These are phyloP conservation scores for Neopestalotiopsis clavispora DNA, from an alignment of 2,329 filamentous ascomycete genomes.

Conservation along the genomic window DNA sequence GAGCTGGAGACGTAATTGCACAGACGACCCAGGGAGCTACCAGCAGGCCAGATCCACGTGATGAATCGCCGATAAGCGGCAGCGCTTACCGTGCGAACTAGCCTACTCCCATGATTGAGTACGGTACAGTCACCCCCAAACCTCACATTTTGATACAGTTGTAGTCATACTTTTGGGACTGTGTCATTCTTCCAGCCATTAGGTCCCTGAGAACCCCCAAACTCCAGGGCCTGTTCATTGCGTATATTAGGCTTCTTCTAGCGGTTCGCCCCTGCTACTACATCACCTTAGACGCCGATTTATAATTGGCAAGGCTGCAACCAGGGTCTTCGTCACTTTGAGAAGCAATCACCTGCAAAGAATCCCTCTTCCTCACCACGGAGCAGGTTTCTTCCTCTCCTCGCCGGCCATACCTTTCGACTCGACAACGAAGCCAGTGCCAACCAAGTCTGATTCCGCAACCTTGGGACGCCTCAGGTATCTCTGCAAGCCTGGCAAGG, in stretches of 20 bases:
- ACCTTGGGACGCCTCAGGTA: neutral
- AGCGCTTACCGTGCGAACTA: neutral
- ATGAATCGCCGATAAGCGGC: conserved; percentile 1
- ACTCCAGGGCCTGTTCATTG: neutral
- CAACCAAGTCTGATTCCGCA: neutral
- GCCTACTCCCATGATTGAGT: neutral
- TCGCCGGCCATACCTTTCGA: neutral
- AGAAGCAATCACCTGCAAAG: neutral
- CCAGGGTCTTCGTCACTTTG: conserved; percentile 10
- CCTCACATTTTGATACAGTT: neutral
- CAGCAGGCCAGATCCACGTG: conserved; percentile 2
- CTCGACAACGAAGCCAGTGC: neutral
- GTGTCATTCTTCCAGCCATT: neutral
- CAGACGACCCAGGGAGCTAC: neutral
- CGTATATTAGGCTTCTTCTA: neutral
- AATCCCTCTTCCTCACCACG: neutral
- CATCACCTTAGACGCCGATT: neutral
- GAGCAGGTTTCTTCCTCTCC: neutral
- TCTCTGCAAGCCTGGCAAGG: neutral
- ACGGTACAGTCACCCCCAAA: neutral
- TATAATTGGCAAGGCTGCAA: conserved; percentile 8
- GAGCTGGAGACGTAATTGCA: conserved; percentile 16
- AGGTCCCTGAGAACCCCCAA: neutral
- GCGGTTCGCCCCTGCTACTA: conserved; percentile 11
- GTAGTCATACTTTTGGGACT: neutral